Evolutionary conservation across 768 basidiomycete genomes (phyloP).

Genomic region (Boletus reticulatus): DNA sequence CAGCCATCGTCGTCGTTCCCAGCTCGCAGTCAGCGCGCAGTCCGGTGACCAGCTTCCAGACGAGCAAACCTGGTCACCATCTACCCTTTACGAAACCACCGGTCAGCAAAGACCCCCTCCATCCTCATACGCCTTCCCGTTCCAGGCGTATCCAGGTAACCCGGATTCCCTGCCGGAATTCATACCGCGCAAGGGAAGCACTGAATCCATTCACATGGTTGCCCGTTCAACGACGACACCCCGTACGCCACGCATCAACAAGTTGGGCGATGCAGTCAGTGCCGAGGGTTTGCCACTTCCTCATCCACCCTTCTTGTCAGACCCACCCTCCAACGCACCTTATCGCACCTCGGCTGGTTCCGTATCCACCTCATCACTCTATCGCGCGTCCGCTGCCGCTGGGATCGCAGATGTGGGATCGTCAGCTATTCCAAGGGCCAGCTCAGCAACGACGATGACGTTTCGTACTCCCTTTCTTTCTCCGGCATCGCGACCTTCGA

Average conservation of each 20-base stretch:
- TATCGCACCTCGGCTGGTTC: conserved; percentile 36
- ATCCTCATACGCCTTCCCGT: conserved; percentile 45
- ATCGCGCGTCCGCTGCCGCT: conserved; percentile 30
- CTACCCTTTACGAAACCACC: conserved; percentile 9
- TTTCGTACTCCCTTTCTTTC: conserved; percentile 72
- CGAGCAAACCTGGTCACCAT: conserved; percentile 15
- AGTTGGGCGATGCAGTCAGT: conserved; percentile 11
- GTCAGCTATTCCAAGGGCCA: conserved; percentile 37
- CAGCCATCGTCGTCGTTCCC: conserved; percentile 25
- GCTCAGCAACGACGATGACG: conserved; percentile 39
- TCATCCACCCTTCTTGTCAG: conserved; percentile 45
- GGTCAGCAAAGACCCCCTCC: conserved; percentile 34
- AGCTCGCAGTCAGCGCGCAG: conserved; percentile 22
- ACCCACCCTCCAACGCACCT: conserved; percentile 33
- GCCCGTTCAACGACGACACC: conserved; percentile 24
- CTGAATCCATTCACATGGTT: conserved; percentile 35
- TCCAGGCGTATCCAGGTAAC: conserved; percentile 64
- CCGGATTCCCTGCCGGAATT: conserved; percentile 54
- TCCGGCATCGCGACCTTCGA: conserved; percentile 63
- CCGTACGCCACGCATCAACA: conserved; percentile 21
- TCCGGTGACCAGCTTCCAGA: conserved; percentile 11
- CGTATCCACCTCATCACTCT: conserved; percentile 22
- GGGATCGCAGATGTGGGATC: conserved; percentile 10
- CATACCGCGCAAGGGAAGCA: conserved; percentile 44
- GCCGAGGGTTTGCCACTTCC: conserved; percentile 37